Percentiles rank a stretch among this genome's conserved stretches.
Evolutionary conservation across 1,284 basidiomycete genomes (phyloP).

Genomic region (Cryptococcus sp.): DNA sequence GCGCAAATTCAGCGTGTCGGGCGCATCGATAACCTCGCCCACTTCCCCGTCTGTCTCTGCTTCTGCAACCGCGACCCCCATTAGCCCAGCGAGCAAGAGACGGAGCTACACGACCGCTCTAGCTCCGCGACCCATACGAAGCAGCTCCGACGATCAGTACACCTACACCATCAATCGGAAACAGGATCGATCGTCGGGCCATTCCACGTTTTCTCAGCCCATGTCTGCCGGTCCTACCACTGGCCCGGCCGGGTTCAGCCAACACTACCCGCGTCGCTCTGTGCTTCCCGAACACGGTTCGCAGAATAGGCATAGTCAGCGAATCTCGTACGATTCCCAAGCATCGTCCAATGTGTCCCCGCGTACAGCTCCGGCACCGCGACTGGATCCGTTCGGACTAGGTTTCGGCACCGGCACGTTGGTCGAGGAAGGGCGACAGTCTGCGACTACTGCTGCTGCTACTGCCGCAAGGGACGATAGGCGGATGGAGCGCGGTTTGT

Average conservation of each 20-base stretch:
- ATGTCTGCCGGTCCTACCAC: no score
- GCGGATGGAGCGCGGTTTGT: slow-evolving; percentile 11
- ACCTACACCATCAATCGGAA: not conserved
- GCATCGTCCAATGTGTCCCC: not conserved
- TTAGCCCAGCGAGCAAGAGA: slow-evolving; percentile 12
- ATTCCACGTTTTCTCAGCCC: no score
- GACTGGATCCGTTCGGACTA: slow-evolving; percentile 19
- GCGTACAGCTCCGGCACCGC: not conserved
- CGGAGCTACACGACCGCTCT: slow-evolving; percentile 40
- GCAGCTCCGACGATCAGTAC: slow-evolving; percentile 17
- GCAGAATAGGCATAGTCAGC: not conserved
- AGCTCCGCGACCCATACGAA: slow-evolving; percentile 24
- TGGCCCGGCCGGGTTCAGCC: no score
- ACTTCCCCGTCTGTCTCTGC: not conserved
- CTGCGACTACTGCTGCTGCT: no score
- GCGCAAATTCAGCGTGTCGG: slow-evolving; percentile 41
- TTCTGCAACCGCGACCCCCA: not conserved
- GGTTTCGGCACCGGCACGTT: slow-evolving; percentile 10
- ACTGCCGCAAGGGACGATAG: not conserved
- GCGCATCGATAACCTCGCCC: slow-evolving; percentile 9
- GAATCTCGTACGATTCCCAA: not conserved
- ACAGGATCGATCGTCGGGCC: no score
- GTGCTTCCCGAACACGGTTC: no score
- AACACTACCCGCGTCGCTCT: no score
- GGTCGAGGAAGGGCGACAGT: not conserved